Percentiles rank a stretch among this genome's conserved stretches.
These are phyloP conservation scores for Fraxinus paxiana DNA, from an alignment of 305 asterid genomes.

Conservation along the genomic window DNA sequence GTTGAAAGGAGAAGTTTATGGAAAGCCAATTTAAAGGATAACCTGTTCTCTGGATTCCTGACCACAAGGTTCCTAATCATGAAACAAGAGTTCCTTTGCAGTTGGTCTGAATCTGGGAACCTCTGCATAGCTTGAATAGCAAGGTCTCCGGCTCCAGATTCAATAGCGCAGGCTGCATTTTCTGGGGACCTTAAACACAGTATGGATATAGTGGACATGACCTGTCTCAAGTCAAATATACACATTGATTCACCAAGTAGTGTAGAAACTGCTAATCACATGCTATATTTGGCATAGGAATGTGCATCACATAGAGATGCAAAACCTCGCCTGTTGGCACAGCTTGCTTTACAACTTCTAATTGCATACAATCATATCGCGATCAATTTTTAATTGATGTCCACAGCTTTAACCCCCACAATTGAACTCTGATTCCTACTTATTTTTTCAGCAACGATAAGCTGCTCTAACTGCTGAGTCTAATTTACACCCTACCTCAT, in stretches of 20 bases:
- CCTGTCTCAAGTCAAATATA: constrained; percentile 32
- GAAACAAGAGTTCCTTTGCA: constrained; percentile 70
- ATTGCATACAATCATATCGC: background rate
- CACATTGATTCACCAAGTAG: background rate
- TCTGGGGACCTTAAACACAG: constrained; percentile 82
- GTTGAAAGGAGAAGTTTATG: background rate
- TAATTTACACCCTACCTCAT: background rate
- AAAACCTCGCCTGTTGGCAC: background rate
- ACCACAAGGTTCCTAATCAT: constrained; percentile 89
- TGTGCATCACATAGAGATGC: background rate
- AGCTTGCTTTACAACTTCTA: background rate
- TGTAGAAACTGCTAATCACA: background rate
- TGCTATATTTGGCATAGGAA: background rate
- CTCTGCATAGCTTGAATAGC: constrained; percentile 75
- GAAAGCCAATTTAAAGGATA: background rate
- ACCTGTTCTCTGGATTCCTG: constrained; percentile 89
- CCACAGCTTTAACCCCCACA: background rate
- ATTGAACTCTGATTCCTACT: background rate
- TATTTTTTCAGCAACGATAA: background rate
- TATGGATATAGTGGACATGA: constrained; percentile 61
- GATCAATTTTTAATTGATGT: background rate
- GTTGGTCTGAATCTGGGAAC: constrained; percentile 71
- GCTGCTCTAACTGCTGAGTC: background rate
- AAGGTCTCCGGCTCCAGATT: constrained; percentile 92
- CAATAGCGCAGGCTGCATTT: constrained; percentile 73